Conservation (phyloP, 2,329 filamentous ascomycete species). For the Geoglossum cookeanum region DNA sequence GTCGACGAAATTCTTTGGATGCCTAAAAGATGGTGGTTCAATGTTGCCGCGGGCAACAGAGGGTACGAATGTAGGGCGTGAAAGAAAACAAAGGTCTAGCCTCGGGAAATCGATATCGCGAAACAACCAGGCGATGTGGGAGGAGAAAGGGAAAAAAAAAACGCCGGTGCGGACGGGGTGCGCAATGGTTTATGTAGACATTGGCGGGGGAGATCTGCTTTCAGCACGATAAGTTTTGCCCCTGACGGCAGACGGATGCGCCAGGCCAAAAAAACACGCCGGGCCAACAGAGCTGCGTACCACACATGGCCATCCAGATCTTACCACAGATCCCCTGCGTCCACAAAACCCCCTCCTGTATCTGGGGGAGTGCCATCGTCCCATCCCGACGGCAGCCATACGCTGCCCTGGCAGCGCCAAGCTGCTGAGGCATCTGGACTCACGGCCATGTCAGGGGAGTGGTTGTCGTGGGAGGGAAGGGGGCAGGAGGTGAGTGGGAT, state of each 20-base stretch:
- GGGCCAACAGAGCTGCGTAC: neutral
- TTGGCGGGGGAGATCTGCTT: neutral
- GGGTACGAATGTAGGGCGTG: neutral
- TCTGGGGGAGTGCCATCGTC: neutral
- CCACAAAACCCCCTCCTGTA: neutral
- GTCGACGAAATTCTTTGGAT: neutral
- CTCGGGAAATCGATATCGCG: neutral
- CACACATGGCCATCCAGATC: neutral
- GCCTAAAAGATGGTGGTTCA: neutral
- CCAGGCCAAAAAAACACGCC: neutral
- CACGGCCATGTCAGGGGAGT: too few species aligned
- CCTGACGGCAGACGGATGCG: neutral
- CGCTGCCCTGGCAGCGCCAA: neutral
- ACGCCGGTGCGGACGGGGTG: neutral
- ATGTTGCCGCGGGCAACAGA: neutral
- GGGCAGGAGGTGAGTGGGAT: too few species aligned
- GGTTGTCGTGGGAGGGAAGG: too few species aligned
- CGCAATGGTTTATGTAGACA: neutral
- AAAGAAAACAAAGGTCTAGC: conserved; percentile 1
- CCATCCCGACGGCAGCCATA: neutral
- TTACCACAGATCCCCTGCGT: neutral
- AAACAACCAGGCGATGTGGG: neutral
- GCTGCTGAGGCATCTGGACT: neutral
- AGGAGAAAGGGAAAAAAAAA: neutral
- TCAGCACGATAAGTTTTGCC: neutral